Percentiles rank a stretch among this genome's conserved stretches.
phyloP scores from a whole-genome alignment of 192 early-diverging fungal genomes.

The Neocallimastix lanati region DNA sequence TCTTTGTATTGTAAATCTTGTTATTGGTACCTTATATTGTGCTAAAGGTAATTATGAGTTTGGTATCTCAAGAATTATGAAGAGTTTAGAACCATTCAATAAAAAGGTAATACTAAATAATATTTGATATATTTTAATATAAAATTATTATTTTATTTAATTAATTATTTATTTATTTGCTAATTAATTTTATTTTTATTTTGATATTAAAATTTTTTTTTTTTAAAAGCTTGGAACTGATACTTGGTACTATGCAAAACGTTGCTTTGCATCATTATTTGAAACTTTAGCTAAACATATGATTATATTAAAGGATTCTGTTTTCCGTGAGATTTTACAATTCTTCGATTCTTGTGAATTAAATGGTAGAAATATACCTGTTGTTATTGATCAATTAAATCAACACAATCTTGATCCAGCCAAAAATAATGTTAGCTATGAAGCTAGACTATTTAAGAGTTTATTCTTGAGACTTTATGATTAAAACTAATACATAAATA shows the following conservation, averaged over 20 bases:
- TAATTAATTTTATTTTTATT: not conserved
- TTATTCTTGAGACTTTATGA: conserved; percentile 22
- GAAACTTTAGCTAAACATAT: conserved; percentile 48
- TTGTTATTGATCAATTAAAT: conserved; percentile 25
- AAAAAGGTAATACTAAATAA: conserved; percentile 28
- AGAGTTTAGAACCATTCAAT: conserved; percentile 43
- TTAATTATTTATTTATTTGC: not conserved
- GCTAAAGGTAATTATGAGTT: conserved; percentile 50
- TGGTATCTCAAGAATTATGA: conserved; percentile 44
- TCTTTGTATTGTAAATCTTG: conserved; percentile 44
- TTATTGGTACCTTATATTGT: conserved; percentile 47
- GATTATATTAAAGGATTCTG: conserved; percentile 41
- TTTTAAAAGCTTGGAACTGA: conserved; percentile 33
- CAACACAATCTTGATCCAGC: conserved; percentile 13
- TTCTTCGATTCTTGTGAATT: conserved; percentile 40
- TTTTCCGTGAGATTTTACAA: conserved; percentile 28
- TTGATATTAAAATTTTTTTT: too few relatives aligned
- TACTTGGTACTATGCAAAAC: conserved; percentile 47
- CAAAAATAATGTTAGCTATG: conserved; percentile 25
- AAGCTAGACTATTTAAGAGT: conserved; percentile 33
- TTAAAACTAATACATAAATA: not conserved
- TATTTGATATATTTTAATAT: too few relatives aligned
- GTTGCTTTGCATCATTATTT: conserved; percentile 35
- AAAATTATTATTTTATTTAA: too few relatives aligned
- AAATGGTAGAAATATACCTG: conserved; percentile 32